These are phyloP conservation scores for Puccinellia tenuiflora DNA, from an alignment of 176 grass and related monocot genomes.

Conservation along the genomic window DNA sequence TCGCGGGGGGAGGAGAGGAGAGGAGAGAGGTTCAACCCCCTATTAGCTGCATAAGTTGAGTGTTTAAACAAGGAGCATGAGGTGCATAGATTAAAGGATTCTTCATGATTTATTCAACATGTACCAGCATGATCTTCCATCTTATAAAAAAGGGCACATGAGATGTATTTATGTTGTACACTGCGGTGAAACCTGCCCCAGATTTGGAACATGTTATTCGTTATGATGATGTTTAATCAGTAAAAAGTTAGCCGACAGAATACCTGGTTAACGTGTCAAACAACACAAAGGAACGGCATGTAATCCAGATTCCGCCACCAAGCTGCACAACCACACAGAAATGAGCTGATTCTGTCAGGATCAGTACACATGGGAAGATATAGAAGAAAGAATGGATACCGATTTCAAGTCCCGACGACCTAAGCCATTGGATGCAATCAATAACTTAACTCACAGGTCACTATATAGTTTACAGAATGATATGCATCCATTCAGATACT, in stretches of 20 bases:
- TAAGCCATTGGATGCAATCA: background rate
- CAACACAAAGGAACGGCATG: constrained; percentile 28
- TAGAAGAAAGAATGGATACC: background rate
- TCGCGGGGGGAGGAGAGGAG: too few relatives aligned
- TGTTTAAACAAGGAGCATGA: background rate
- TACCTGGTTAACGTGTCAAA: constrained; percentile 45
- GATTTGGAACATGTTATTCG: background rate
- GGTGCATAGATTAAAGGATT: background rate
- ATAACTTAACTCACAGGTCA: background rate
- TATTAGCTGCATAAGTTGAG: background rate
- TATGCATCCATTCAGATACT: background rate
- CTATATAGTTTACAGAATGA: background rate
- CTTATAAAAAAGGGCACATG: too few relatives aligned
- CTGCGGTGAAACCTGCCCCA: background rate
- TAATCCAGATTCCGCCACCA: constrained; percentile 28
- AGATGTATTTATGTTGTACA: too few relatives aligned
- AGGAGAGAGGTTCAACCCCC: too few relatives aligned
- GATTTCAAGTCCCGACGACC: background rate
- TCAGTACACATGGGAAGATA: background rate
- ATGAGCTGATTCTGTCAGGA: background rate
- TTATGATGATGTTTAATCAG: background rate
- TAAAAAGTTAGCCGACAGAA: background rate
- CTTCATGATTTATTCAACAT: background rate
- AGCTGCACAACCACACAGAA: constrained; percentile 24
- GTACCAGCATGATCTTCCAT: background rate